Base-by-base conservation (phyloP, 1,284 basidiomycete genomes). In the Amylostereum areolatum region DNA sequence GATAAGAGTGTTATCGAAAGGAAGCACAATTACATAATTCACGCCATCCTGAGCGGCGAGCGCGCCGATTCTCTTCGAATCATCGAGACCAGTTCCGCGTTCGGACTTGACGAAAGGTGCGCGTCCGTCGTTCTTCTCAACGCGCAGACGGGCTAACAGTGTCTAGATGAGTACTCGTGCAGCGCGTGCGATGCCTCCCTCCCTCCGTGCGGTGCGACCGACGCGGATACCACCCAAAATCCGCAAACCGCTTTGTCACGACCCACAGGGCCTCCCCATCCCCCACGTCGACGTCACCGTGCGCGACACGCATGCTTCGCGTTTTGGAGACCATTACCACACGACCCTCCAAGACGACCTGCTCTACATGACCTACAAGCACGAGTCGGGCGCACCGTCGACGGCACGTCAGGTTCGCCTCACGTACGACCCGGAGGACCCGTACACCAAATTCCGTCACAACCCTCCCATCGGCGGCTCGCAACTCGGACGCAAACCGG, bases 331-430 rank as follows among this genome's bases (percentile, higher is more conserved):
- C 56, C 91, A 97, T 73, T 98, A 97, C 73, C 67, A 89, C 63
- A 71, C 74, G 47, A 89, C 93, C 7, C 77, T 99, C 51, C 80
- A 84, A 25, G 85, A 92, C 60, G 82, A 97, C 70, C 73, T 97
- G 57, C 82, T 99, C 75, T 99, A 99, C 78, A 89, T 98, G 81
- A 90, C 89, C 45, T 97, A 97, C 73, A 76, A 84, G 52, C 93
- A 96, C 67, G 78, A 80, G 59, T 67, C 73, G 45, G 72, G 64
- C 4, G 64, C 75, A 0, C 77, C 74, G 32, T 72, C 78, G 18
- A 70, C 75, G 5, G 71, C 77, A 0, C 78, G 83, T 43, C 64
- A 76, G 37, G 79, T 83, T 46, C 78, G 84, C 42, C 81, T 85
- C 46, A 77, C 71, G 10, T 92, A 83, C 75, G 86, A 93, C 66